Base-by-base conservation (phyloP, 768 basidiomycete genomes). In the Amanita jacksonii region DNA sequence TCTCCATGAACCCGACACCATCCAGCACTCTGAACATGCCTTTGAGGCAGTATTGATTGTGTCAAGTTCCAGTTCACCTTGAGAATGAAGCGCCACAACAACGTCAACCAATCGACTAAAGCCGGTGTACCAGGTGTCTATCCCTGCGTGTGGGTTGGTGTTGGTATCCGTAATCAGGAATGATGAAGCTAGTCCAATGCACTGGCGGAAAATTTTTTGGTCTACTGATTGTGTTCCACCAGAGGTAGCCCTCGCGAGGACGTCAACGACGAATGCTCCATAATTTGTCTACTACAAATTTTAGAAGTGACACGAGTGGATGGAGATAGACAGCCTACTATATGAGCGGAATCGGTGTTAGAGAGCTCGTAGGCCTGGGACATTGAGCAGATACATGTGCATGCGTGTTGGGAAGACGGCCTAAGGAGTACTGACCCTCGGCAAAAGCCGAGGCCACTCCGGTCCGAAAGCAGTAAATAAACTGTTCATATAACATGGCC, bases 21-120 rank as follows among this genome's bases (percentile, higher is more conserved):
- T 77, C 86, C 86, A 90, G 57, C 85, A 86, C 56, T 90, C 87
- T 13, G 81, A 83, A 53, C 85, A 86, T 10, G 73, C 73, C 42
- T 70, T 74, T 38, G 78, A 79, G 5, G 83, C 83, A 32, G 73
- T 77, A 54, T 77, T 79, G 33, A 89, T 58, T 5, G 87, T 88
- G 50, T 81, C 83, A n/a, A 83, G 64, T 51, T 88, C 81, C 32
- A 89, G 71, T 49, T 85, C 82, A 18, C 69, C 65, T 41, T 74
- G 68, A 23, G 64, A 60, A 54, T 90, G 81, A 24, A 90, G 71
- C n/a, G 74, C 81, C 39, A 82, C 68, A 47, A 85, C 64, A 41
- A 88, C 65, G 51, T 89, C 86, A 22, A 85, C 76, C 22, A 89
- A 69, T 8, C 74, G 67, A 58, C 69, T 70, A 54, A 90, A 74